Conservation (phyloP, 2,329 filamentous ascomycete species). For the Capronia americana region DNA sequence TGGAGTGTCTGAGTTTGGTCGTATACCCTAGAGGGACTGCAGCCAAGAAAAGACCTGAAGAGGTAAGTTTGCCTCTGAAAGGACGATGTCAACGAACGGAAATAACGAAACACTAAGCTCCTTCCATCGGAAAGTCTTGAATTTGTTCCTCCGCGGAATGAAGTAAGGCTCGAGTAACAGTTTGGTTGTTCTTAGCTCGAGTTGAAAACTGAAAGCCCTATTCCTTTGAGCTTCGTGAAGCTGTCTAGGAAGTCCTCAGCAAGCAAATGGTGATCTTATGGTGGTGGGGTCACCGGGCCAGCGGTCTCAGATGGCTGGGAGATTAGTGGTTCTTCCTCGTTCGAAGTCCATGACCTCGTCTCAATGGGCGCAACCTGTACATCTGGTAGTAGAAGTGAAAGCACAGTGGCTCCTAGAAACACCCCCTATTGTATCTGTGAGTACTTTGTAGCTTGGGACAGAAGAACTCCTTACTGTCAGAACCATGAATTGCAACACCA, state of each 20-base stretch:
- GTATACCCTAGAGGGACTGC: constrained; percentile 1
- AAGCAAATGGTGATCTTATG: constrained; percentile 5
- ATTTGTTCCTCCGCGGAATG: not conserved
- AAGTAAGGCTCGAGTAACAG: constrained; percentile 3
- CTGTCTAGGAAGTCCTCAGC: constrained; percentile 1
- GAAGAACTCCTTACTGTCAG: constrained; percentile 4
- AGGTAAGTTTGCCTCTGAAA: constrained; percentile 6
- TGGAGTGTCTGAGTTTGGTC: constrained; percentile 8
- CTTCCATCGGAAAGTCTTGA: constrained; percentile 5
- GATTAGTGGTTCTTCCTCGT: constrained; percentile 2
- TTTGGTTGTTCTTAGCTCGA: constrained; percentile 4
- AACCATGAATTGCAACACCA: not conserved
- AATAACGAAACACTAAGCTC: constrained; percentile 4
- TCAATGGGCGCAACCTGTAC: constrained; percentile 4
- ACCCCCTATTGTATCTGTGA: constrained; percentile 3
- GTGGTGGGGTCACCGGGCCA: constrained; percentile 1
- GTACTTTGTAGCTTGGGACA: constrained; percentile 1
- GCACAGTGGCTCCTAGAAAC: constrained; percentile 1
- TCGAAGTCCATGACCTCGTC: constrained; percentile 2
- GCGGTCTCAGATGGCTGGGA: constrained; percentile 3
- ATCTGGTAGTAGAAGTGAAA: constrained; percentile 3
- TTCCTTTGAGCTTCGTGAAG: constrained; percentile 2
- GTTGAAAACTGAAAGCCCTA: constrained; percentile 1
- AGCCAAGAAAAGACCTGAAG: constrained; percentile 7
- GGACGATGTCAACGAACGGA: constrained; percentile 1